Evolutionary conservation across 768 basidiomycete species (phyloP).

Genomic region (Tulasnella sp.): DNA sequence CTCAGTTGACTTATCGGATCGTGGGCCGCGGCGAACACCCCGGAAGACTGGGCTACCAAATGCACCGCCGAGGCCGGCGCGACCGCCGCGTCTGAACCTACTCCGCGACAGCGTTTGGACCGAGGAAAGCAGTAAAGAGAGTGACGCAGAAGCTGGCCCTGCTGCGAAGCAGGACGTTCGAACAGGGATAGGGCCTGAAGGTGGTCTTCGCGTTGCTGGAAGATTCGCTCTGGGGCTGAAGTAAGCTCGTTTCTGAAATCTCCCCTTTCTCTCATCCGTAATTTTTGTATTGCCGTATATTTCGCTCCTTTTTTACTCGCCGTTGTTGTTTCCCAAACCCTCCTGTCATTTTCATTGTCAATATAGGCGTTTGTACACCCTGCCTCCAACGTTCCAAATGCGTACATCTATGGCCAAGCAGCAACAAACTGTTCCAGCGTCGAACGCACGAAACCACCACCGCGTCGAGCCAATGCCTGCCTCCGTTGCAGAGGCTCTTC

Average conservation of each 20-base stretch:
- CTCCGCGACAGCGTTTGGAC: not conserved
- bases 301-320: not conserved
- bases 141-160: not conserved
- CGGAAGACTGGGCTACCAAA: not conserved
- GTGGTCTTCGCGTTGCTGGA: not conserved
- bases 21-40: not conserved
- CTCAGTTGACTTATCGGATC: not conserved
- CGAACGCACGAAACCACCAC: not conserved
- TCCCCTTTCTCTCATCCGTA: not conserved
- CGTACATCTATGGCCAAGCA: not conserved
- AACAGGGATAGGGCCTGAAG: not conserved
- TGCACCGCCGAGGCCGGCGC: not conserved
- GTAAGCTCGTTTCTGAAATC: not conserved
- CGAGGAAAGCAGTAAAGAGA: not conserved
- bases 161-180: not conserved
- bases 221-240: slow-evolving; percentile 3
- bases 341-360: not conserved
- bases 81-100: not conserved
- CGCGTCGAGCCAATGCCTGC: not conserved
- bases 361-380: not conserved
- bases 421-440: not conserved
- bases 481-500: not conserved
- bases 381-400: not conserved
- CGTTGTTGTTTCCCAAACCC: not conserved
- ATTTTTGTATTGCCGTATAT: not conserved